Conservation (phyloP, 768 basidiomycete genomes). For the Pleurotus eryngii region DNA sequence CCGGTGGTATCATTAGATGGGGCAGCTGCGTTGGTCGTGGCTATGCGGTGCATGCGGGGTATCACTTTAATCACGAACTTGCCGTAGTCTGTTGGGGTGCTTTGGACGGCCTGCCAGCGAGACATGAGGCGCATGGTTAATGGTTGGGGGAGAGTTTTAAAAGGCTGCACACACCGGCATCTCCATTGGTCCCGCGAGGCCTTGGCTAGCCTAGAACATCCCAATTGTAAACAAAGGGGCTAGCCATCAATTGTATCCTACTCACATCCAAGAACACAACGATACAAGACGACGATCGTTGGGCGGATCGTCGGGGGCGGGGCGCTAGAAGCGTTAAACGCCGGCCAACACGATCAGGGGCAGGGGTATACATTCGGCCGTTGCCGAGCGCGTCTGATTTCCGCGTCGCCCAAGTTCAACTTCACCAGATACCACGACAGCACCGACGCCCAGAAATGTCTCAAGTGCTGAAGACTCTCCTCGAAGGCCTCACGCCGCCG, state of each 20-base stretch:
- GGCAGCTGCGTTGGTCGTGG: constrained; percentile 11
- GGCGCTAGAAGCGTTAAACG: neutral
- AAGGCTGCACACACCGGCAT: constrained; percentile 2
- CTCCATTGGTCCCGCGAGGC: neutral
- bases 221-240: neutral
- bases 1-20: neutral
- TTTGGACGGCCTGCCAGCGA: constrained; percentile 18
- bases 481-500: constrained; percentile 50
- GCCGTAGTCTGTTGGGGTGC: constrained; percentile 55
- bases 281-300: neutral
- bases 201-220: neutral
- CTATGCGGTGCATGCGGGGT: constrained; percentile 43
- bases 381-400: neutral
- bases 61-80: constrained; percentile 57
- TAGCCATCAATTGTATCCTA: neutral
- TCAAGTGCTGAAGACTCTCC: constrained; percentile 29
- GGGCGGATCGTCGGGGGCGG: neutral
- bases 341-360: neutral
- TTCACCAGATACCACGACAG: neutral
- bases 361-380: neutral
- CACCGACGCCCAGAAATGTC: constrained; percentile 15
- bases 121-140: no score
- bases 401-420: neutral
- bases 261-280: neutral
- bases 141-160: no score